Evolutionary conservation across 2,329 filamentous ascomycete genomes (phyloP).

Genomic region (Penicillium verrucosum): DNA sequence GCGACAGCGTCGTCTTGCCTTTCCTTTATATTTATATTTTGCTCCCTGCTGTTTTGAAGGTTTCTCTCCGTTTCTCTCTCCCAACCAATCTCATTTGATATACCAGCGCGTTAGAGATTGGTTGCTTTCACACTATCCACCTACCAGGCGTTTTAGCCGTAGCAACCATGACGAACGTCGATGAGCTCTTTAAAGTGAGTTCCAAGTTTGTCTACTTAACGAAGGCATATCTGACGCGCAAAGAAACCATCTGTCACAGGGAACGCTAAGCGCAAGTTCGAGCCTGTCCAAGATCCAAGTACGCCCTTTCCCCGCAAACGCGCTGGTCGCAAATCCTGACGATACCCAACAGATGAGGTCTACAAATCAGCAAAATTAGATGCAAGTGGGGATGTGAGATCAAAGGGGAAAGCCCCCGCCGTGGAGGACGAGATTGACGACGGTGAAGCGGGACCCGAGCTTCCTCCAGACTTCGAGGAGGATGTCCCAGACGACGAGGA

Average conservation of each 20-base stretch:
- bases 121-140: not conserved
- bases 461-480: constrained; percentile 56
- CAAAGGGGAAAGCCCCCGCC: constrained; percentile 43
- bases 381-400: constrained; percentile 50
- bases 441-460: constrained; percentile 51
- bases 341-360: constrained; percentile 48
- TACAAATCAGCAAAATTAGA: constrained; percentile 60
- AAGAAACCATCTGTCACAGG: constrained; percentile 50
- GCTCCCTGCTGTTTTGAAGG: not conserved
- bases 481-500: constrained; percentile 75
- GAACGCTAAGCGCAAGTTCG: constrained; percentile 58
- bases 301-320: constrained; percentile 34
- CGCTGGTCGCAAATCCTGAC: constrained; percentile 57
- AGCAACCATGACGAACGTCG: constrained; percentile 55
- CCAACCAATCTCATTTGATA: not conserved
- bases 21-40: not conserved
- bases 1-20: not conserved
- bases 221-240: constrained; percentile 15
- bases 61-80: not conserved
- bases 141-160: constrained; percentile 12
- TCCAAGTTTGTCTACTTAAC: not conserved
- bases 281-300: constrained; percentile 53
- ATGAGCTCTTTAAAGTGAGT: constrained; percentile 58
- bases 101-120: not conserved
- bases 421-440: constrained; percentile 50